Percentiles rank a stretch among this genome's conserved stretches.
These are phyloP conservation scores for Westerdykella ornata DNA, from an alignment of 2,329 filamentous ascomycete genomes.

Conservation along the genomic window DNA sequence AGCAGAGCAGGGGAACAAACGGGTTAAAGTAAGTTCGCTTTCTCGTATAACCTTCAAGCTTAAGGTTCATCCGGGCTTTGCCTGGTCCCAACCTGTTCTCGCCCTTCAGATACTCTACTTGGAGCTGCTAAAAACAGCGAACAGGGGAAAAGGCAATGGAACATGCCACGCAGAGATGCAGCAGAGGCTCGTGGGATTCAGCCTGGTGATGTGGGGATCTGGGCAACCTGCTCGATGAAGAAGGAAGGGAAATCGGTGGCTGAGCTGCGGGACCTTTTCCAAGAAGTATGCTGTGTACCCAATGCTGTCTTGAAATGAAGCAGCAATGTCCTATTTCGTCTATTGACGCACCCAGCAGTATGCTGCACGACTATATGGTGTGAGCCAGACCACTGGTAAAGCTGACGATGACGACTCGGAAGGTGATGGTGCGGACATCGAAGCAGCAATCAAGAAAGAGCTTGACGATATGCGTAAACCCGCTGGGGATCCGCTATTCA, in stretches of 20 bases:
- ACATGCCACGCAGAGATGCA: constrained; percentile 32
- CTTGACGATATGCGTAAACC: constrained; percentile 56
- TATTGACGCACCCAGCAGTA: constrained; percentile 50
- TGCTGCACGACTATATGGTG: constrained; percentile 51
- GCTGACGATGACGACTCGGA: constrained; percentile 37
- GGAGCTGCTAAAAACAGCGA: constrained; percentile 11
- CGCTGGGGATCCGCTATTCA: constrained; percentile 45
- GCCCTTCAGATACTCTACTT: constrained; percentile 13
- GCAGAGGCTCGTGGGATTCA: constrained; percentile 45
- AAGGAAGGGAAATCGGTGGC: constrained; percentile 63
- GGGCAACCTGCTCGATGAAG: constrained; percentile 68
- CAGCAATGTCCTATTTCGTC: constrained; percentile 3
- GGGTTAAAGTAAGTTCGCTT: constrained; percentile 31
- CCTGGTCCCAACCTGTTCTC: constrained; percentile 7
- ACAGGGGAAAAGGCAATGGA: constrained; percentile 43
- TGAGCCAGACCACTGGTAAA: constrained; percentile 31
- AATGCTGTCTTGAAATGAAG: constrained; percentile 1
- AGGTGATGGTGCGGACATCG: constrained; percentile 53
- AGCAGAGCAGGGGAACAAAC: constrained; percentile 28
- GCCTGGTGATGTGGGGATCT: constrained; percentile 66
- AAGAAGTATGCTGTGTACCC: constrained; percentile 48
- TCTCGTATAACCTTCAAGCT: constrained; percentile 8
- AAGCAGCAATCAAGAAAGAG: constrained; percentile 65
- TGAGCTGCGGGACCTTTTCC: constrained; percentile 61
- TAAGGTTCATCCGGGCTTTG: constrained; percentile 11